phyloP scores from a whole-genome alignment of 2,329 filamentous ascomycete genomes.

The Monilinia polystroma region DNA sequence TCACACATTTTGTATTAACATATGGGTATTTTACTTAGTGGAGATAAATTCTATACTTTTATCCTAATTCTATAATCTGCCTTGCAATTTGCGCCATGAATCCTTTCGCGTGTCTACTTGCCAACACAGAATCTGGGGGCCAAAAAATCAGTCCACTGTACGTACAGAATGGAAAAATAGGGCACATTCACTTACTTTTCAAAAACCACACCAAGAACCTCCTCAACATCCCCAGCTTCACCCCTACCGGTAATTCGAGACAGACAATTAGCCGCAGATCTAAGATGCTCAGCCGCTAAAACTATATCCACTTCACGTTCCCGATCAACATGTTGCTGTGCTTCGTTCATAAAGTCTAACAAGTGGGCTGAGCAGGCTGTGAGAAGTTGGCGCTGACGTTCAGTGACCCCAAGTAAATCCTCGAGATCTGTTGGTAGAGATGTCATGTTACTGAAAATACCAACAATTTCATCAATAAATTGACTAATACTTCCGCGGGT shows the following conservation, averaged over 20 bases:
- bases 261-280: conserved; percentile 76
- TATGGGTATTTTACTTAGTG: neutral
- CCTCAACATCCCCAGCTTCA: conserved; percentile 85
- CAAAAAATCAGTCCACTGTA: conserved; percentile 19
- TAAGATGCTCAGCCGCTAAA: conserved; percentile 83
- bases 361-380: conserved; percentile 70
- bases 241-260: conserved; percentile 85
- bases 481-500: conserved; percentile 52
- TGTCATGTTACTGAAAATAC: conserved; percentile 70
- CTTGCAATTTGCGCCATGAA: neutral
- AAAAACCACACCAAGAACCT: conserved; percentile 94
- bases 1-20: conserved; percentile 8
- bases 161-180: neutral
- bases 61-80: neutral
- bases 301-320: conserved; percentile 73
- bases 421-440: conserved; percentile 68
- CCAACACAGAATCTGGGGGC: conserved; percentile 38
- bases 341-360: conserved; percentile 67
- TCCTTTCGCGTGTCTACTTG: conserved; percentile 29
- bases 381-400: conserved; percentile 82
- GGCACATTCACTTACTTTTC: conserved; percentile 65
- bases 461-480: conserved; percentile 58
- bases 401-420: conserved; percentile 85
- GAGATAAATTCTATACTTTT: neutral
- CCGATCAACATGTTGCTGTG: conserved; percentile 38